Base-by-base conservation (phyloP, 768 basidiomycete genomes). In the Trametes cinnabarina region DNA sequence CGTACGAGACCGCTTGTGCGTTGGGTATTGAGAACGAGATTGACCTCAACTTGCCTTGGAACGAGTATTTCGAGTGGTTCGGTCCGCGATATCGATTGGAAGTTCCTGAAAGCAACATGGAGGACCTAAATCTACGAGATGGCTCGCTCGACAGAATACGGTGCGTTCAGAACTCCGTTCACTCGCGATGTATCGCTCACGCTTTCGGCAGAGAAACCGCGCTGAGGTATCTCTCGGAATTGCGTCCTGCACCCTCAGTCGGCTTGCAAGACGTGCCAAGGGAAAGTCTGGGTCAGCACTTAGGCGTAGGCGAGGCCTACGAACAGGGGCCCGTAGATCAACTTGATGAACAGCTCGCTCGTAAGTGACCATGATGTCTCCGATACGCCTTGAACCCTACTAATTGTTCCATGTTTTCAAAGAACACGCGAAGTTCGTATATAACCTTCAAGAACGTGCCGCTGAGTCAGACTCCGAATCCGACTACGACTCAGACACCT, bases 1-100 rank as follows among this genome's bases (percentile, higher is more conserved):
- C 94, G 23, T 96, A 92, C 75, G 96, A 99, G 72, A 99, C 97
- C 0, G 96, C 94, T 0, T 90, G 95, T 65, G 92, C 93, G n/a
- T 80, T 94, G n/a, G 95, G 92, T 1, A 81, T 90, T 34, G 88
- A 94, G 66, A 77, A 92, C 46, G 81, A 81, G 5, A 86, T 91
- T 47, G 87, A 92, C 68, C 80, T 81, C 20, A 88, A 90, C 62
- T 72, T 94, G 51, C 91, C 90, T 1, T 93, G 86, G 84, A 90
- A 87, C 71, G 83, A 87, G 65, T 96, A 94, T 71, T 92, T 98
- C 68, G 96, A 98, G 71, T 99, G 94, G 87, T 98, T 95, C 69
- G 97, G 95, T 0, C 97, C 96, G 7, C 78, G 94, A 57, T 99
- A 95, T 73, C 80, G 94, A 57, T 77, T 99, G 30, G 95, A 98